Percentiles rank a stretch among this genome's conserved stretches.
Conservation (phyloP, 78 protist species). For the Dictyostelium citrinum region DNA sequence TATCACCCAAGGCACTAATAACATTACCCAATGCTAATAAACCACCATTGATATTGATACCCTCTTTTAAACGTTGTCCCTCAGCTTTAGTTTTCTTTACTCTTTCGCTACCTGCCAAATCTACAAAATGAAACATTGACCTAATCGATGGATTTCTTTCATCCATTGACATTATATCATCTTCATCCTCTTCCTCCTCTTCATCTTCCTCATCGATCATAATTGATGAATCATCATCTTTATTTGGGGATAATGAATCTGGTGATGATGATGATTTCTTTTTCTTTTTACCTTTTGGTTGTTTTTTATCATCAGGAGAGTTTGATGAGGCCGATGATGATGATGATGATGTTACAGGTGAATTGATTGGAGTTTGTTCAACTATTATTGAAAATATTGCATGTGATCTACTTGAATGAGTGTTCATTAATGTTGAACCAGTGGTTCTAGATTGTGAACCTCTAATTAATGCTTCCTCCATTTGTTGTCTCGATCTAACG, state of each 20-base stretch:
- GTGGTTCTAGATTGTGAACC: slow-evolving; percentile 82
- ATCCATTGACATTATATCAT: slow-evolving; percentile 27
- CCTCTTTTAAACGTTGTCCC: slow-evolving; percentile 84
- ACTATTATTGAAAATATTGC: slow-evolving; percentile 91
- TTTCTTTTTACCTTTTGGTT: not conserved
- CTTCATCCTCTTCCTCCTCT: not conserved
- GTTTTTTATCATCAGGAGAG: not conserved
- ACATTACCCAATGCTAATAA: slow-evolving; percentile 97
- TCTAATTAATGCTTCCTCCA: slow-evolving; percentile 72
- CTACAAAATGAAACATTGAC: slow-evolving; percentile 86
- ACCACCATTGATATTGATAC: slow-evolving; percentile 95
- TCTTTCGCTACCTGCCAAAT: slow-evolving; percentile 97
- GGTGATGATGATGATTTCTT: not conserved
- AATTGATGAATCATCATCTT: not conserved
- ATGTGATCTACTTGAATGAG: slow-evolving; percentile 93
- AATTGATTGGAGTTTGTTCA: slow-evolving; percentile 36
- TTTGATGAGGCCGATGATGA: not conserved
- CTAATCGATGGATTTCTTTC: slow-evolving; percentile 56
- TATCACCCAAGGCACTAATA: slow-evolving; percentile 90
- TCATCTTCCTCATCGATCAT: not conserved
- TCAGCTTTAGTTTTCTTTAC: slow-evolving; percentile 81
- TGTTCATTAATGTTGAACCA: slow-evolving; percentile 87
- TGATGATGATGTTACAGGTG: not conserved
- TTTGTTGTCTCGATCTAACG: slow-evolving; percentile 68
- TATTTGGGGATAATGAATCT: not conserved